Percentiles rank a stretch among this genome's conserved stretches.
Evolutionary conservation across 352 stramenopile species (phyloP).

Genomic region (Globisporangium uncinulatum): DNA sequence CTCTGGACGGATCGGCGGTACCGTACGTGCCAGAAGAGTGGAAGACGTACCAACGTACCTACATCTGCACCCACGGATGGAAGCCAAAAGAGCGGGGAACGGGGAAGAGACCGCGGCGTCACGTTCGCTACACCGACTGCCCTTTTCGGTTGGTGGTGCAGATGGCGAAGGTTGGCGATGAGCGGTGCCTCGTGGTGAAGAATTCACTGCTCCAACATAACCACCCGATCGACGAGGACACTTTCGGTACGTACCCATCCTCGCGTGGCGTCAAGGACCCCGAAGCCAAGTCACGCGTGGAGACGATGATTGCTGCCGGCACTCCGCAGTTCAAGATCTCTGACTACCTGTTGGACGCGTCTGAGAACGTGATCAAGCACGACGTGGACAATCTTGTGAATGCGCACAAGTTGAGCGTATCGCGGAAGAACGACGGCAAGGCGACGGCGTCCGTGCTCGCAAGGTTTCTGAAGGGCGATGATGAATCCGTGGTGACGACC

Average conservation of each 20-base stretch:
- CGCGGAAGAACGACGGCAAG: too few relatives aligned
- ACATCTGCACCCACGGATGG: not conserved
- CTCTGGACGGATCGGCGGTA: not conserved
- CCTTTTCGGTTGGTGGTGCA: not conserved
- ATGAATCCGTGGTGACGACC: too few relatives aligned
- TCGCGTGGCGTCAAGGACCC: too few relatives aligned
- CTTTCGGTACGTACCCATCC: not conserved
- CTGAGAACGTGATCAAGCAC: not conserved
- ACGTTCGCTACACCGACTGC: not conserved
- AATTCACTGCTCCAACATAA: not conserved
- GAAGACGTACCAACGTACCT: not conserved
- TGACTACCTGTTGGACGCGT: too few relatives aligned
- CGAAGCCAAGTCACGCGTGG: too few relatives aligned
- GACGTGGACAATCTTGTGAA: not conserved
- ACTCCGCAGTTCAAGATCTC: too few relatives aligned
- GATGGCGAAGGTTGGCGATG: not conserved
- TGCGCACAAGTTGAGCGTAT: not conserved
- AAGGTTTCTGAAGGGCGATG: too few relatives aligned
- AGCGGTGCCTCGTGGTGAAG: not conserved
- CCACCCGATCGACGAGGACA: not conserved
- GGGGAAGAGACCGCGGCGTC: not conserved
- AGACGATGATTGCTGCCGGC: too few relatives aligned
- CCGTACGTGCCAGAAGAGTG: not conserved
- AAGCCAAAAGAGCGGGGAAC: not conserved
- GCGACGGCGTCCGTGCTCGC: too few relatives aligned